Conservation (phyloP, 2,329 filamentous ascomycete genomes). For the Metarhizium brunneum region DNA sequence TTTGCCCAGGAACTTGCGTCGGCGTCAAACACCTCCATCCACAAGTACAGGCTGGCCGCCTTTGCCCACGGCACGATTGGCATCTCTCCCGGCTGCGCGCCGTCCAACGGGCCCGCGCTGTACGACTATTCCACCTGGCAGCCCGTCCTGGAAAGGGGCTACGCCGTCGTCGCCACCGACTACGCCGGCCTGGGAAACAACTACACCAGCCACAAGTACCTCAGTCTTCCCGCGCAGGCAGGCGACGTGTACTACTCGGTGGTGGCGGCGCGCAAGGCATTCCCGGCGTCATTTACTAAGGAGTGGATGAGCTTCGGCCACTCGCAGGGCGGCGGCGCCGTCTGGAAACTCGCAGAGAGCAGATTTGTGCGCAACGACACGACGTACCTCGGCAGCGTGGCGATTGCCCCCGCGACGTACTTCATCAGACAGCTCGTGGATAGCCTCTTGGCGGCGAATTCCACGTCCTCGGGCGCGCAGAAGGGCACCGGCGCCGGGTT, state of each 20-base stretch:
- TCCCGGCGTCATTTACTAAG: slow-evolving; percentile 3
- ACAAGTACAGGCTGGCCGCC: slow-evolving; percentile 2
- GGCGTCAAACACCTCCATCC: not conserved
- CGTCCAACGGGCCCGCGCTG: slow-evolving; percentile 3
- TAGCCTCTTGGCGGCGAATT: not conserved
- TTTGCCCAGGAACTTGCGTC: not conserved
- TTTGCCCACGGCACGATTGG: slow-evolving; percentile 11
- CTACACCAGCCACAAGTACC: slow-evolving; percentile 11
- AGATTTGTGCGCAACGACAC: slow-evolving; percentile 3
- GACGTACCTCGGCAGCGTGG: slow-evolving; percentile 9
- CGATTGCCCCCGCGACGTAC: slow-evolving; percentile 7
- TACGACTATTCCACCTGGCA: slow-evolving; percentile 9
- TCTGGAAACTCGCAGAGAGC: slow-evolving; percentile 13
- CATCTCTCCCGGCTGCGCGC: slow-evolving; percentile 7
- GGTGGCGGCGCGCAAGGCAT: slow-evolving; percentile 4
- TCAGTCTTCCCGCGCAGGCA: slow-evolving; percentile 7
- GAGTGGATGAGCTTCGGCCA: slow-evolving; percentile 10
- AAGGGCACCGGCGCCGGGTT: not conserved
- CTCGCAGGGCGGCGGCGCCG: slow-evolving; percentile 12
- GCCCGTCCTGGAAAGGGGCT: slow-evolving; percentile 7
- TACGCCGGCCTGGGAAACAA: slow-evolving; percentile 14
- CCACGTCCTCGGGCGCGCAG: not conserved
- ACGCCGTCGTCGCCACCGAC: slow-evolving; percentile 13
- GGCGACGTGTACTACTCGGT: slow-evolving; percentile 10
- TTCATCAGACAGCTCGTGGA: not conserved